Evolutionary conservation across 768 basidiomycete species (phyloP).

Genomic region (Psilocybe azurescens): DNA sequence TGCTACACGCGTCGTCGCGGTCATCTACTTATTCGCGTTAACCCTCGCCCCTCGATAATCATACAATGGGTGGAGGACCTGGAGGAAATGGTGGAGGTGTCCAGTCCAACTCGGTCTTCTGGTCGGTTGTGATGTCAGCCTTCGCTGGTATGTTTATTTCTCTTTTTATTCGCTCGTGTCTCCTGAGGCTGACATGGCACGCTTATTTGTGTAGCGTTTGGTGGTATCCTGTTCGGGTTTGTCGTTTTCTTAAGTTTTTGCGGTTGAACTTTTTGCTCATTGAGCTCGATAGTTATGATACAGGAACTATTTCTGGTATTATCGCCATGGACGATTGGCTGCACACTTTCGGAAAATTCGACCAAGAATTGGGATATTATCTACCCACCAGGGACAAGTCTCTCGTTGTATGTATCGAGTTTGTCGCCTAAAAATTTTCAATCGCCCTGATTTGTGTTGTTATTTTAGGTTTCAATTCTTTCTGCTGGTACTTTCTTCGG

Average conservation of each 20-base stretch:
- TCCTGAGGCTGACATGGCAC: not conserved
- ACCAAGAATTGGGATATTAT: constrained; percentile 23
- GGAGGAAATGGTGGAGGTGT: constrained; percentile 35
- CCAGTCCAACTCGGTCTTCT: constrained; percentile 30
- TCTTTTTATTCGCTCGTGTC: not conserved
- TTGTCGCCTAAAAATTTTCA: not conserved
- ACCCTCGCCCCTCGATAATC: constrained; percentile 2
- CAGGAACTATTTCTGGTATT: constrained; percentile 79
- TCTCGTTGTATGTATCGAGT: constrained; percentile 33
- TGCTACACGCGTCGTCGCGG: not conserved
- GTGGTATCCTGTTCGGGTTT: constrained; percentile 50
- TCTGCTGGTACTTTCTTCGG: constrained; percentile 88
- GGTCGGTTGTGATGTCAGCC: constrained; percentile 40
- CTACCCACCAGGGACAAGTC: constrained; percentile 52
- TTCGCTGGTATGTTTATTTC: constrained; percentile 35
- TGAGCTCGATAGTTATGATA: constrained; percentile 57
- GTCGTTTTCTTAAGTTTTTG: not conserved
- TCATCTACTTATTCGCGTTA: not conserved
- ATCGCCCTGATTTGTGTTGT: not conserved
- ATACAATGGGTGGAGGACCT: constrained; percentile 35
- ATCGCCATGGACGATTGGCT: constrained; percentile 64
- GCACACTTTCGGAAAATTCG: constrained; percentile 44
- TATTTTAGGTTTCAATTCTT: constrained; percentile 52
- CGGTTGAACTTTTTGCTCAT: not conserved
- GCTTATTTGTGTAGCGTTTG: constrained; percentile 32